These are phyloP conservation scores for Wickerhamomyces queroliae DNA, from an alignment of 805 yeast genomes.

Conservation along the genomic window DNA sequence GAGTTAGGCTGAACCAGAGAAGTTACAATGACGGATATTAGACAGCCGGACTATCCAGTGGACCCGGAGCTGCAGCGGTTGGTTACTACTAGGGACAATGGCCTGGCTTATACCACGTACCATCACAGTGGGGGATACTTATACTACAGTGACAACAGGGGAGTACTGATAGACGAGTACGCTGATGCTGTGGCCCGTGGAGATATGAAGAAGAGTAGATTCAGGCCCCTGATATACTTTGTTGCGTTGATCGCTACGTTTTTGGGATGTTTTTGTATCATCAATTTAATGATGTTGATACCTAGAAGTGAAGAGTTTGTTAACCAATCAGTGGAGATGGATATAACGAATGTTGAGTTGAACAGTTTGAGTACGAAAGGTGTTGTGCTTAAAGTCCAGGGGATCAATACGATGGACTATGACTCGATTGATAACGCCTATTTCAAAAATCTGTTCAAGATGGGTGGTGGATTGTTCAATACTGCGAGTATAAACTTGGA, in stretches of 20 bases:
- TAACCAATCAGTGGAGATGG: slow-evolving; percentile 26
- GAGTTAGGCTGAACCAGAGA: too few relatives aligned
- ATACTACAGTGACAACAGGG: too few relatives aligned
- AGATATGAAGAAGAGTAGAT: neutral
- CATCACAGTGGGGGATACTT: too few relatives aligned
- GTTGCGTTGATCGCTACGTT: neutral
- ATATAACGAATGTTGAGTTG: slow-evolving; percentile 25
- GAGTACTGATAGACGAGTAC: neutral
- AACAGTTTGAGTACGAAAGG: slow-evolving; percentile 27
- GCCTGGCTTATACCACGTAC: too few relatives aligned
- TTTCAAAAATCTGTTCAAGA: slow-evolving; percentile 21
- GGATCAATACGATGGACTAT: slow-evolving; percentile 26
- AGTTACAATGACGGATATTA: too few relatives aligned
- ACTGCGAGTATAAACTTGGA: slow-evolving; percentile 25
- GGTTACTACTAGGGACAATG: too few relatives aligned
- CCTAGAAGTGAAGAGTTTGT: slow-evolving; percentile 25
- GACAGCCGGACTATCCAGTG: too few relatives aligned
- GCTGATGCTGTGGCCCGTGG: neutral
- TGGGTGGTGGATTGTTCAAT: slow-evolving; percentile 27
- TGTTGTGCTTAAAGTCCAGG: slow-evolving; percentile 26
- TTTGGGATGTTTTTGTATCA: neutral
- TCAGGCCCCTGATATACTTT: neutral
- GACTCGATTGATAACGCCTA: slow-evolving; percentile 23
- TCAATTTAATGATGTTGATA: slow-evolving; percentile 3
- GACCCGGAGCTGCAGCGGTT: too few relatives aligned